Evolutionary conservation across 495 filamentous ascomycete species (phyloP), one percentile per base, ranked within the genome.

Genomic region (Xylaria acuta): DNA sequence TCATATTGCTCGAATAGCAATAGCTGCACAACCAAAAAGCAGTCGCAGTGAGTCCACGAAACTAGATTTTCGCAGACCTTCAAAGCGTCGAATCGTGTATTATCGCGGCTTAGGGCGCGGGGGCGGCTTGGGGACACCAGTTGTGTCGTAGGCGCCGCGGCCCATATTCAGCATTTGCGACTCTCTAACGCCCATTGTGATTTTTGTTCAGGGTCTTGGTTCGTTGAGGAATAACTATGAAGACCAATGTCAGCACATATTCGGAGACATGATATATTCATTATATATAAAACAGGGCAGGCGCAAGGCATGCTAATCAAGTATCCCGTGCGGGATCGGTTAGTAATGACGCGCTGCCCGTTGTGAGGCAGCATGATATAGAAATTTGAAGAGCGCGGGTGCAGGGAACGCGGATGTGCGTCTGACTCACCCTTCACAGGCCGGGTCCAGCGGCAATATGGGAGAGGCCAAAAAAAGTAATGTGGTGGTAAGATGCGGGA

Each of bases 131-230:
- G 83, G 85, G 12, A 88, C 82, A 53, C 85, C 86, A 38, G 86
- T 88, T 68, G 86, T 87, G 76, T 88, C 86, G 72, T 88, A 88
- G 59, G 86, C 86, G n/a, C 86, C 86, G 30, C 86, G 81, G 75
- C 86, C 86, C 80, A 87, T 86, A 81, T 88, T 87, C 74, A 78
- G 64, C 78, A 78, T 75, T 79, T 80, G 79, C 40, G 80, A 81
- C 69, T 80, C 82, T 81, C 82, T 81, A 74, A 78, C 79, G 74
- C 84, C 81, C 86, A 88, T 88, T 78, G 67, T 80, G 60, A 43
- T 41, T 41, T 40, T 22, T 56, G 53, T 56, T 14, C 3, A 2
- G 25, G 8, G 36, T n/a, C 14, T 40, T 56, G 7, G 22, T 68
- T 56, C 1, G 32, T 59, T 22, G 32, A 51, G 34, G 1, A 70